These are phyloP conservation scores for Coprinopsis sp. DNA, from an alignment of 768 basidiomycete species.

Conservation along the genomic window DNA sequence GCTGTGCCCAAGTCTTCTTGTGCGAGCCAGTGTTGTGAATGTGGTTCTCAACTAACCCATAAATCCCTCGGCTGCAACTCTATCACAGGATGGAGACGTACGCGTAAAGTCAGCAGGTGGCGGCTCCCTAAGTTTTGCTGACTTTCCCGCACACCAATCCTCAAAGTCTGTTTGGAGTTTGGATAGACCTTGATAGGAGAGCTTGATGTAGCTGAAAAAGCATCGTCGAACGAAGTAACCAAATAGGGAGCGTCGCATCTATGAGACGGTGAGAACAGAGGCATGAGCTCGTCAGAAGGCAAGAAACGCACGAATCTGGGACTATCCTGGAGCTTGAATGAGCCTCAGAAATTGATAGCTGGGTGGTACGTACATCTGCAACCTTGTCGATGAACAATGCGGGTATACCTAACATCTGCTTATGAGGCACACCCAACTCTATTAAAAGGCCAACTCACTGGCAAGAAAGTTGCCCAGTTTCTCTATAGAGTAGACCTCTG, in stretches of 20 bases:
- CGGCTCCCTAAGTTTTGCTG: conserved; percentile 43
- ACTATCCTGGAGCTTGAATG: no score
- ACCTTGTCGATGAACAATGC: conserved; percentile 53
- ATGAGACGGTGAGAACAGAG: neutral
- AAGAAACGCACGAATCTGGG: conserved; percentile 18
- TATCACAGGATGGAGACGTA: conserved; percentile 7
- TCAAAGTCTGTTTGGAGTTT: conserved; percentile 65
- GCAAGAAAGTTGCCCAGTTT: conserved; percentile 62
- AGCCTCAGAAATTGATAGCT: neutral
- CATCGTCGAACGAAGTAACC: conserved; percentile 80
- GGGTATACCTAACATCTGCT: conserved; percentile 49
- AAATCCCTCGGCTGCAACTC: neutral
- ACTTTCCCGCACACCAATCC: conserved; percentile 53
- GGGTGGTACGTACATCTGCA: conserved; percentile 7
- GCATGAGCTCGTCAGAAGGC: no score
- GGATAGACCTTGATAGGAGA: conserved; percentile 69
- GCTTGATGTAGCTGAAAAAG: conserved; percentile 66
- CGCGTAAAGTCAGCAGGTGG: conserved; percentile 50
- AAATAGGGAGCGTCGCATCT: conserved; percentile 75
- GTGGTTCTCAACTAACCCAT: conserved; percentile 39
- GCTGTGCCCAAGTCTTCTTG: conserved; percentile 59
- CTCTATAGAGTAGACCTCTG: conserved; percentile 48
- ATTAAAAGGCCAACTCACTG: conserved; percentile 27
- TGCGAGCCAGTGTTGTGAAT: conserved; percentile 64
- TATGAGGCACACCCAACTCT: no score